Evolutionary conservation across 352 stramenopile genomes (phyloP).

Genomic region (Globisporangium nunn): DNA sequence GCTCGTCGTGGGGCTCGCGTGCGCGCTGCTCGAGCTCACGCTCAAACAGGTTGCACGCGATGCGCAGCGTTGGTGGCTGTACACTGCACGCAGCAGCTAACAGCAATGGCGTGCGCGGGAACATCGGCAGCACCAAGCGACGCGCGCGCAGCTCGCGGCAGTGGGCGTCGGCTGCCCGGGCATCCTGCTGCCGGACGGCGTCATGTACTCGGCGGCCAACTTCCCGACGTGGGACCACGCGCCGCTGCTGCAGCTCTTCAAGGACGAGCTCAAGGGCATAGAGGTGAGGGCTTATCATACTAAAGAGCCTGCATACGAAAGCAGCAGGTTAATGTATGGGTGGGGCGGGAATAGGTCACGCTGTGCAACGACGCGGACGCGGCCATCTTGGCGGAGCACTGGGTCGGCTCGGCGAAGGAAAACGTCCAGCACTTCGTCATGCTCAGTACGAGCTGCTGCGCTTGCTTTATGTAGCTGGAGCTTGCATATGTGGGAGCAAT

Average conservation of each 20-base stretch:
- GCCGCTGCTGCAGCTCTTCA: constrained; percentile 49
- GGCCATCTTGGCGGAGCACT: constrained; percentile 74
- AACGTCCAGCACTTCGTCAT: constrained; percentile 73
- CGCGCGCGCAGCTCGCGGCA: constrained; percentile 21
- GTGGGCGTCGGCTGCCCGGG: constrained; percentile 66
- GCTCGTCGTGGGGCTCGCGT: constrained; percentile 46
- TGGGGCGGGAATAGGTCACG: constrained; percentile 17
- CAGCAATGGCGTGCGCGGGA: background rate
- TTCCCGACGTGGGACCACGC: constrained; percentile 65
- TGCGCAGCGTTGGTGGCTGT: too few species aligned
- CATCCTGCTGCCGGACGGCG: constrained; percentile 32
- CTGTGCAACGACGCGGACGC: constrained; percentile 79
- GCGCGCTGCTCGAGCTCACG: constrained; percentile 27
- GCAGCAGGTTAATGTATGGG: too few species aligned
- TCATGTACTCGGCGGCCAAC: constrained; percentile 62
- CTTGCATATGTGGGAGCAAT: too few species aligned
- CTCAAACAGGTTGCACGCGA: constrained; percentile 28
- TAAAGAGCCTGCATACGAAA: too few species aligned
- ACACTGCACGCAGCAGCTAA: background rate
- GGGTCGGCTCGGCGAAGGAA: constrained; percentile 59
- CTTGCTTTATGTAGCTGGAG: background rate
- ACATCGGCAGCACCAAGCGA: constrained; percentile 12
- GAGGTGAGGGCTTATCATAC: constrained; percentile 7
- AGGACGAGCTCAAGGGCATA: constrained; percentile 16
- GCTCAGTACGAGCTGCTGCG: constrained; percentile 42